phyloP scores from a whole-genome alignment of 495 filamentous ascomycete species.

The Hyphodiscus hymeniophilus region DNA sequence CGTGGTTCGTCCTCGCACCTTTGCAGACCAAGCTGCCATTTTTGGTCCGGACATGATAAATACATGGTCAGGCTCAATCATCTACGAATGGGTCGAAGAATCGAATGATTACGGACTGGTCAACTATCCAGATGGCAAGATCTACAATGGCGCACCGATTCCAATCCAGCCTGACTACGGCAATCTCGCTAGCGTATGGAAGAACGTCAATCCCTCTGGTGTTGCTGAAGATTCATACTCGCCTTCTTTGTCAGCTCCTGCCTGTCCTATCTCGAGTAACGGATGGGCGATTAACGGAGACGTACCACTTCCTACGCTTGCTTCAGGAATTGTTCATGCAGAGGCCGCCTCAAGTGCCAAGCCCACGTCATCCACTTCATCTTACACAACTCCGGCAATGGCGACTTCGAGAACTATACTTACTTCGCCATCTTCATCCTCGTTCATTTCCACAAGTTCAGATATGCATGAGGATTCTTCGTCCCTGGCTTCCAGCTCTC shows the following conservation, averaged over 20 bases:
- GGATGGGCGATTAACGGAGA: constrained; percentile 67
- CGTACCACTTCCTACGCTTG: constrained; percentile 56
- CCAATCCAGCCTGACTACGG: constrained; percentile 67
- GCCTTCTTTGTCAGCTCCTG: constrained; percentile 47
- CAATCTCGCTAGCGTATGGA: constrained; percentile 71
- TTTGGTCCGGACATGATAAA: constrained; percentile 62
- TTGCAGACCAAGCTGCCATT: constrained; percentile 69
- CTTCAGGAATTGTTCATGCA: constrained; percentile 2
- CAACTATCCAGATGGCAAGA: constrained; percentile 65
- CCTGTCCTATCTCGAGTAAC: constrained; percentile 57
- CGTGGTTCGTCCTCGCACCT: constrained; percentile 52
- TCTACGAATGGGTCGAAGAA: constrained; percentile 88
- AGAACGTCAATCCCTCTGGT: constrained; percentile 57
- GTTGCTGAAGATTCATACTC: constrained; percentile 55
- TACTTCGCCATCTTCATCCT: too few relatives aligned
- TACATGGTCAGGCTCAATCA: constrained; percentile 72
- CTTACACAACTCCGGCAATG: not conserved
- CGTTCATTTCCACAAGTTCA: too few relatives aligned
- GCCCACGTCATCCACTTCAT: not conserved
- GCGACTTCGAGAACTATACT: too few relatives aligned
- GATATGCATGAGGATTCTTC: too few relatives aligned
- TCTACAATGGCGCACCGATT: constrained; percentile 60
- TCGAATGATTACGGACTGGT: constrained; percentile 76
- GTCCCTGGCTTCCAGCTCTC: too few relatives aligned
- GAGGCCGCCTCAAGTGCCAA: constrained; percentile 2